These are phyloP conservation scores for Populus alba DNA, from an alignment of 345 rosid species.

Conservation along the genomic window DNA sequence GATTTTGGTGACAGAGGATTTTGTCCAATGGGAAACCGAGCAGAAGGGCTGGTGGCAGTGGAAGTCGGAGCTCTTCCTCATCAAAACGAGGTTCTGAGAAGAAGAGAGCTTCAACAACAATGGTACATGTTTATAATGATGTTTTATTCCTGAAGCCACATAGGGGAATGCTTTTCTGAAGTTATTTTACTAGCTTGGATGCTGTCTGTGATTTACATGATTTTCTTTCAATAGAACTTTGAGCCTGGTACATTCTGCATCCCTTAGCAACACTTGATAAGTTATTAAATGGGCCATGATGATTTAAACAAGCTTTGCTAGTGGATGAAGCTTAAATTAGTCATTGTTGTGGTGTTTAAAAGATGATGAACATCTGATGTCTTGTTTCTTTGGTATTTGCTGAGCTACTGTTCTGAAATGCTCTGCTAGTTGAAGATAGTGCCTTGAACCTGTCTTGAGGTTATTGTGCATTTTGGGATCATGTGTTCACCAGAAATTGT, in stretches of 20 bases:
- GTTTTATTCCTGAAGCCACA: not conserved
- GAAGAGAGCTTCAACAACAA: constrained; percentile 46
- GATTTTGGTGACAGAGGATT: constrained; percentile 39
- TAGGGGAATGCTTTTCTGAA: not conserved
- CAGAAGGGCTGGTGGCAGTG: constrained; percentile 47
- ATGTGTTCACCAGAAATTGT: not conserved
- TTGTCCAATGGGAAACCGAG: constrained; percentile 41
- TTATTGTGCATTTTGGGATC: not conserved
- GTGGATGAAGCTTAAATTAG: not conserved
- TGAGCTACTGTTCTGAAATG: not conserved
- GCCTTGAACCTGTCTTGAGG: not conserved
- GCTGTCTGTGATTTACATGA: not conserved
- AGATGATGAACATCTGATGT: not conserved
- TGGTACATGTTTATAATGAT: constrained; percentile 30
- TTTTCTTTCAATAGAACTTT: not conserved
- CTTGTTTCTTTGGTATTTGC: not conserved
- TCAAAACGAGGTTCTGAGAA: constrained; percentile 58
- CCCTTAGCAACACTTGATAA: not conserved
- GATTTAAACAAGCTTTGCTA: not conserved
- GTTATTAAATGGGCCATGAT: not conserved
- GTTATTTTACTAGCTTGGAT: not conserved
- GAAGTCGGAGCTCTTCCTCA: constrained; percentile 42
- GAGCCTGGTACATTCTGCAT: not conserved
- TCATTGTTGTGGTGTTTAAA: not conserved
- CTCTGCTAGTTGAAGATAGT: not conserved